These are phyloP conservation scores for Vitellaria paradoxa DNA, from an alignment of 179 eudicot genomes.

Conservation along the genomic window DNA sequence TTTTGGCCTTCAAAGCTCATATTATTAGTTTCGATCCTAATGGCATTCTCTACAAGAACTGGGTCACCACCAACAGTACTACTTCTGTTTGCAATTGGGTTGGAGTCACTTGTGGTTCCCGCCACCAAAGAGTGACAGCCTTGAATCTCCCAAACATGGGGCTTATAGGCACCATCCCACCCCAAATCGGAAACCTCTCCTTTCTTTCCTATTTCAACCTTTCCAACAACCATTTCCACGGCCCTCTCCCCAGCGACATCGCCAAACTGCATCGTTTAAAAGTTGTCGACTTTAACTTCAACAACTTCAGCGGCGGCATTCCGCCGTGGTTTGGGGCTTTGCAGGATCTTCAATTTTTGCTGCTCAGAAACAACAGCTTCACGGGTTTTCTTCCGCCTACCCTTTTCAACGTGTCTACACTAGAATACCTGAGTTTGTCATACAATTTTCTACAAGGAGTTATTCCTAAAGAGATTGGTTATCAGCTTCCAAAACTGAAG, in stretches of 20 bases:
- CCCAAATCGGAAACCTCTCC: conserved; percentile 1
- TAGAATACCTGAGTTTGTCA: too few species aligned
- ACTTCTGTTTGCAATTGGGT: not conserved
- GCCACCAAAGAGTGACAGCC: not conserved
- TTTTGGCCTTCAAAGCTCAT: not conserved
- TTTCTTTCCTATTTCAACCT: not conserved
- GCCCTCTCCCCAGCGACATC: not conserved
- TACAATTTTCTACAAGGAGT: too few species aligned
- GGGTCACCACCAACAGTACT: not conserved
- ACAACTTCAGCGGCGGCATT: not conserved
- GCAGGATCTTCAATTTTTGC: too few species aligned
- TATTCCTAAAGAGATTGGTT: not conserved
- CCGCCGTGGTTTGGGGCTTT: not conserved
- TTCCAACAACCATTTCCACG: not conserved
- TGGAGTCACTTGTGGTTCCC: not conserved
- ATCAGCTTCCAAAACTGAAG: not conserved
- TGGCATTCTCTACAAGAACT: not conserved
- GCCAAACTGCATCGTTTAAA: not conserved
- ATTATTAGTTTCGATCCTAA: not conserved
- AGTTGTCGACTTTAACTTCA: not conserved
- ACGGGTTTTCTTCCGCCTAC: too few species aligned
- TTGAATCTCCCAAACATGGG: conserved; percentile 1
- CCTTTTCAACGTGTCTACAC: too few species aligned
- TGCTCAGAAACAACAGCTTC: too few species aligned
- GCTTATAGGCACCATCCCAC: not conserved